Evolutionary conservation across 768 basidiomycete species (phyloP).

Genomic region (Mycena vitilis): DNA sequence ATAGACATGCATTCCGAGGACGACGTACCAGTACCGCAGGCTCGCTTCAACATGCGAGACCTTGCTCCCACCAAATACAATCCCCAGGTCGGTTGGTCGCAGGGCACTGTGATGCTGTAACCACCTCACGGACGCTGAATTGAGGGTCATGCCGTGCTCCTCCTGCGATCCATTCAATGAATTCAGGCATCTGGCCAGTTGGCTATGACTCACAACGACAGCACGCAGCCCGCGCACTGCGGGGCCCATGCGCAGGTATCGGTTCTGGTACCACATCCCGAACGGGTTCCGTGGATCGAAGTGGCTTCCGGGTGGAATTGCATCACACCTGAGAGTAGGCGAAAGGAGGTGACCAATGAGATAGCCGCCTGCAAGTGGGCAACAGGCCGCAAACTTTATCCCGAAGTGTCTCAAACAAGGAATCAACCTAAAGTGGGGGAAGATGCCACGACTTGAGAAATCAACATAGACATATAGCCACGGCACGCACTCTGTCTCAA

Average conservation of each 20-base stretch:
- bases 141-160: constrained; percentile 53
- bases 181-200: neutral
- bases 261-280: constrained; percentile 55
- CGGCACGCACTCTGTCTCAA: constrained; percentile 35
- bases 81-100: constrained; percentile 50
- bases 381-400: constrained; percentile 55
- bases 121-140: constrained; percentile 62
- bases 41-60: constrained; percentile 44
- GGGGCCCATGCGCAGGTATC: constrained; percentile 51
- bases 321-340: constrained; percentile 29
- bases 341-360: constrained; percentile 55
- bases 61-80: constrained; percentile 60
- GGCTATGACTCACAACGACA: constrained; percentile 47
- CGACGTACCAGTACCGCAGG: constrained; percentile 32
- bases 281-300: constrained; percentile 50
- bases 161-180: constrained; percentile 40
- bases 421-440: constrained; percentile 55
- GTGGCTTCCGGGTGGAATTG: constrained; percentile 44
- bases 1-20: too few species aligned
- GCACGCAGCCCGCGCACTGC: constrained; percentile 50
- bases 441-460: constrained; percentile 33
- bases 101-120: constrained; percentile 61
- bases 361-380: constrained; percentile 58
- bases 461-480: neutral
- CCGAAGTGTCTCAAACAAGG: constrained; percentile 60